phyloP scores from a whole-genome alignment of 768 basidiomycete species.

The Agrocybe chaxingu region DNA sequence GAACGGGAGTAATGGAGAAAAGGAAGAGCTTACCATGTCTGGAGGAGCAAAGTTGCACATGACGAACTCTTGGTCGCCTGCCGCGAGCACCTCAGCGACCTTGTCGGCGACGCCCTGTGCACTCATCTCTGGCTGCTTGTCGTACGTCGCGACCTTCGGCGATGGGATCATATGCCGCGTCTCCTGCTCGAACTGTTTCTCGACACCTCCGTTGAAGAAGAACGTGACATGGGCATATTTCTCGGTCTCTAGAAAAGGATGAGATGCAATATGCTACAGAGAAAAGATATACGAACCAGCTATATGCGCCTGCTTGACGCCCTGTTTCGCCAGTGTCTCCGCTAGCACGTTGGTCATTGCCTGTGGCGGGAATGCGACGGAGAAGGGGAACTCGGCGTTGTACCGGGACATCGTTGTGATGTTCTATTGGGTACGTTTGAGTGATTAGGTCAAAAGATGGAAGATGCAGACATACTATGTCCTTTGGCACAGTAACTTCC shows the following conservation, averaged over 20 bases:
- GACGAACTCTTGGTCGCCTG: constrained; percentile 75
- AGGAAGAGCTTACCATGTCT: constrained; percentile 69
- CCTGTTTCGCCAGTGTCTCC: constrained; percentile 82
- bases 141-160: constrained; percentile 93
- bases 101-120: constrained; percentile 86
- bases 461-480: constrained; percentile 53
- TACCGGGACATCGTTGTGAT: constrained; percentile 95
- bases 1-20: neutral
- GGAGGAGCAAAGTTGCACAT: constrained; percentile 99
- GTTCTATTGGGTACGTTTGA: constrained; percentile 36
- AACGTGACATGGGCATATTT: constrained; percentile 98
- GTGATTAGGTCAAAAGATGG: neutral
- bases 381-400: constrained; percentile 88
- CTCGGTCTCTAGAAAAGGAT: constrained; percentile 68
- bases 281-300: constrained; percentile 50
- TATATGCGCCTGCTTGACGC: constrained; percentile 82
- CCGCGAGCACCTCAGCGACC: constrained; percentile 81
- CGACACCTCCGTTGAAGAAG: constrained; percentile 97
- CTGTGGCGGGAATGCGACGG: constrained; percentile 91
- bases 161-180: constrained; percentile 87
- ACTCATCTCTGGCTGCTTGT: constrained; percentile 88
- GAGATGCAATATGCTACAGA: neutral
- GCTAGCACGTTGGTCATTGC: constrained; percentile 93
- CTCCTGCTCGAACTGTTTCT: constrained; percentile 84
- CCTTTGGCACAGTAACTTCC: constrained; percentile 76